Evolutionary conservation across 352 stramenopile species (phyloP).

Genomic region (Globisporangium camurandrum): DNA sequence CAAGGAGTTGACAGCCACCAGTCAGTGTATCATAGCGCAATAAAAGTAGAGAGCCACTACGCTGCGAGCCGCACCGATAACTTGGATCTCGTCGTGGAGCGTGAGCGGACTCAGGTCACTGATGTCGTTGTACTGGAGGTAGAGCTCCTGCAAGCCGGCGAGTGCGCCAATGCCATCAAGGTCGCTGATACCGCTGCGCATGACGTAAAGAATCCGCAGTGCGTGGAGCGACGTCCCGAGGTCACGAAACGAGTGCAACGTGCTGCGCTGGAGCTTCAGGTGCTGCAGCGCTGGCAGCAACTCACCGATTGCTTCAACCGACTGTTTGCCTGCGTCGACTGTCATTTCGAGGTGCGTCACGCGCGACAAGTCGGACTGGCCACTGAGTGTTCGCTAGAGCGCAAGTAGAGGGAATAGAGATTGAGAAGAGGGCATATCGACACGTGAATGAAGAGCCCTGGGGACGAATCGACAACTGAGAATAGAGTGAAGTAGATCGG

Average conservation of each 20-base stretch:
- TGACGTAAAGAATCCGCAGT: slow-evolving; percentile 58
- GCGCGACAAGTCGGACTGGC: slow-evolving; percentile 43
- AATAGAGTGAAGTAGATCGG: too few relatives aligned
- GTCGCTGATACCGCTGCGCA: slow-evolving; percentile 60
- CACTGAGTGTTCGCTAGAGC: slow-evolving; percentile 56
- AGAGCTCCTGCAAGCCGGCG: slow-evolving; percentile 66
- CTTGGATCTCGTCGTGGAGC: slow-evolving; percentile 80
- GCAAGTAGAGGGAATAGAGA: too few relatives aligned
- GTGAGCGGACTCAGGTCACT: slow-evolving; percentile 72
- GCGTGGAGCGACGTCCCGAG: slow-evolving; percentile 70
- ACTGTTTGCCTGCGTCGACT: slow-evolving; percentile 73
- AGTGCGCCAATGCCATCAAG: slow-evolving; percentile 83
- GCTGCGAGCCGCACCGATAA: slow-evolving; percentile 33
- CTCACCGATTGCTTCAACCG: slow-evolving; percentile 72
- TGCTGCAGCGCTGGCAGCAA: slow-evolving; percentile 66
- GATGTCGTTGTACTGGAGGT: slow-evolving; percentile 72
- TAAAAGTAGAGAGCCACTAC: background rate
- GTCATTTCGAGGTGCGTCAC: slow-evolving; percentile 56
- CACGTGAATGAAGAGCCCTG: too few relatives aligned
- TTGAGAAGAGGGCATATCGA: too few relatives aligned
- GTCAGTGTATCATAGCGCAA: too few relatives aligned
- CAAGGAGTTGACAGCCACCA: too few relatives aligned
- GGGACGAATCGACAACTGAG: too few relatives aligned
- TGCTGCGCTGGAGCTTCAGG: slow-evolving; percentile 55
- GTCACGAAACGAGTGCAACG: slow-evolving; percentile 70